Base-by-base conservation (phyloP, 805 yeast genomes). In the Lipomyces japonicus region DNA sequence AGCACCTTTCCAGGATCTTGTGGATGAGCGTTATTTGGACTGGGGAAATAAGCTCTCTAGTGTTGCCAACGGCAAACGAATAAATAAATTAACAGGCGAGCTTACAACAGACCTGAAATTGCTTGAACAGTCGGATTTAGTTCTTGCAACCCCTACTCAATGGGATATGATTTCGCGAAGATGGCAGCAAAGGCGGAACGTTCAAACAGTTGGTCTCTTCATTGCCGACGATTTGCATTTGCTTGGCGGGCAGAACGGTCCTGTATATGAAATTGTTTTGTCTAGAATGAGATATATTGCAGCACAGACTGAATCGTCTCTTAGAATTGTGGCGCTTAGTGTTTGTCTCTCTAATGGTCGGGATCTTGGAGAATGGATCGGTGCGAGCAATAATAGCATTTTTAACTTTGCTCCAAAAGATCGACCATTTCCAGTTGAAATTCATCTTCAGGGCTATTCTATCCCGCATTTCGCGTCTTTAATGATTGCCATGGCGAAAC, bases 341-440 rank as follows among this genome's bases (percentile, higher is more conserved):
- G 73, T 80, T 0, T 79, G 95, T 1, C 65, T 91, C 35, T 80
- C 93, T 0, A 85, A 82, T 62, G 86, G 84, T 2, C 74, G 79
- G 44, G 96, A 87, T 57, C 67, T 90, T 50, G 91, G 86, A 1
- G 86, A 83, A 46, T 93, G 97, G 96, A 67, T 93, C 25, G 95
- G 93, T 1, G 82, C 84, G 23, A 59, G 75, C 1, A 82, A 80
- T 60, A 57, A 60, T 18, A 73, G 79, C 42, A 73, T 82, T 4
- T 87, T 74, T 70, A 89, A 88, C 61, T 89, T 84, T 63, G 75
- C 80, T 16, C 81, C 95, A 0, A 70, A 70, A 43, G 82, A 80
- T 39, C 71, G 91, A 49, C 69, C 71, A 6, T 63, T 69, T 38
- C 80, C 85, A 2, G 59, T 87, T 12, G 78, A 76, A 48, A 79